A percentile compares a stretch with the other conserved stretches of the same genome.
These are phyloP conservation scores for Brettanomyces custersianus DNA, from an alignment of 805 yeast genomes.

Conservation along the genomic window DNA sequence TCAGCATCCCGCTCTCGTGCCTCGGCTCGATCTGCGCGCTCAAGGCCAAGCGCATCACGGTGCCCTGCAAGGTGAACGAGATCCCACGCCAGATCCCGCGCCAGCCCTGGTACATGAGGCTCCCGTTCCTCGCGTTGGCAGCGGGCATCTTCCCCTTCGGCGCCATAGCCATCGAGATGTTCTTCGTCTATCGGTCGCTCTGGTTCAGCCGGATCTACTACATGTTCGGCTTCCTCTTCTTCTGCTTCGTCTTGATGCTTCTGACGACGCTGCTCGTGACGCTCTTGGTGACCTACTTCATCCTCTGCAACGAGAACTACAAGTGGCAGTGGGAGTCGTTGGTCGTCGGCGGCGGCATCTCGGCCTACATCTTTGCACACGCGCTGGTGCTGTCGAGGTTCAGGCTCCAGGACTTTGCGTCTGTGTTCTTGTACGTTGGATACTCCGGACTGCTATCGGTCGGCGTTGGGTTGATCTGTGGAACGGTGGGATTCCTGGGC, in stretches of 20 bases:
- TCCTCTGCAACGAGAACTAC: slow-evolving; percentile 85
- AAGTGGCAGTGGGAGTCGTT: slow-evolving; percentile 96
- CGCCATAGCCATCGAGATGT: slow-evolving; percentile 89
- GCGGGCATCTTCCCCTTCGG: slow-evolving; percentile 95
- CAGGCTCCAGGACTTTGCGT: slow-evolving; percentile 62
- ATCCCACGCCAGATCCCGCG: slow-evolving; percentile 93
- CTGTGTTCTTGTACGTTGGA: slow-evolving; percentile 73
- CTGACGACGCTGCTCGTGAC: slow-evolving; percentile 77
- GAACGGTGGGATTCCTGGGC: slow-evolving; percentile 77
- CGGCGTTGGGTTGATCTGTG: slow-evolving; percentile 73
- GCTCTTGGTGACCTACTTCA: slow-evolving; percentile 69
- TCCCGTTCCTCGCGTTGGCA: slow-evolving; percentile 55
- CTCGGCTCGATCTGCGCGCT: slow-evolving; percentile 77
- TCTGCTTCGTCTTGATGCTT: slow-evolving; percentile 78
- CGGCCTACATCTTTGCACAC: slow-evolving; percentile 77
- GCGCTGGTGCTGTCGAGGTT: slow-evolving; percentile 67
- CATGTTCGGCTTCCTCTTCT: slow-evolving; percentile 95
- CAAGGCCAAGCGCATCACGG: slow-evolving; percentile 33
- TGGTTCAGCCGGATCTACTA: slow-evolving; percentile 93
- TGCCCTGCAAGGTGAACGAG: slow-evolving; percentile 86
- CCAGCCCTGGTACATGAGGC: slow-evolving; percentile 76
- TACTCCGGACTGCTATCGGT: slow-evolving; percentile 68
- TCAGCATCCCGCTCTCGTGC: slow-evolving; percentile 78
- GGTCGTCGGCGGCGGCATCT: slow-evolving; percentile 82
- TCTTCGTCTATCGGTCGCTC: slow-evolving; percentile 79